Percentiles rank a stretch among this genome's conserved stretches.
Conservation (phyloP, 2,329 filamentous ascomycete species). For the Colletotrichum tabaci region DNA sequence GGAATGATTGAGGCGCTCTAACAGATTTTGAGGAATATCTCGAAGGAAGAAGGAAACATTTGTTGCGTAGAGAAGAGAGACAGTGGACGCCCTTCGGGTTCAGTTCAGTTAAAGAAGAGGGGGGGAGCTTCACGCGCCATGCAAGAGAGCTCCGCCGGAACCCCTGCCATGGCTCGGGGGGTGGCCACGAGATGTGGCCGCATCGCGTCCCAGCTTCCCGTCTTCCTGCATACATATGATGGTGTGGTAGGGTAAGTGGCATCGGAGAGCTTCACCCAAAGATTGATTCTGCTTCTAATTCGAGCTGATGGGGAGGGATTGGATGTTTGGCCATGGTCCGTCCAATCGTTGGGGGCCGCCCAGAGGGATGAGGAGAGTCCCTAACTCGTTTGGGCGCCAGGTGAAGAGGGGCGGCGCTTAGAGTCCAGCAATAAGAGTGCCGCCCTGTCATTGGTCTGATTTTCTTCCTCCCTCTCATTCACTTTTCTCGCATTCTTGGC, state of each 20-base stretch:
- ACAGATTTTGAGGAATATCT: background rate
- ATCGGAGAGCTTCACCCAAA: slow-evolving; percentile 14
- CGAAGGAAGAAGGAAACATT: background rate
- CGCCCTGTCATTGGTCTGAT: slow-evolving; percentile 24
- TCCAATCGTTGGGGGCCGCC: slow-evolving; percentile 36
- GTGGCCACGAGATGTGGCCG: slow-evolving; percentile 33
- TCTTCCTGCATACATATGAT: slow-evolving; percentile 25
- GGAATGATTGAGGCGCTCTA: background rate
- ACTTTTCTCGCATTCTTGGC: background rate
- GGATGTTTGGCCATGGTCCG: slow-evolving; percentile 17
- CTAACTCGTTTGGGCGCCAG: slow-evolving; percentile 39
- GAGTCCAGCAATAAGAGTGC: slow-evolving; percentile 19
- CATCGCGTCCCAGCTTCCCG: slow-evolving; percentile 39
- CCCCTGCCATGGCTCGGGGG: slow-evolving; percentile 25
- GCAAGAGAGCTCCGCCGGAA: slow-evolving; percentile 33
- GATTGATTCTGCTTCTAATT: slow-evolving; percentile 25
- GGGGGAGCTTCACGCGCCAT: slow-evolving; percentile 34
- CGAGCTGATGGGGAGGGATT: slow-evolving; percentile 4
- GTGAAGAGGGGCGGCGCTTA: slow-evolving; percentile 42
- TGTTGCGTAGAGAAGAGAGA: slow-evolving; percentile 8
- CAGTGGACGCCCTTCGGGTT: slow-evolving; percentile 28
- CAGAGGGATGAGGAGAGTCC: slow-evolving; percentile 25
- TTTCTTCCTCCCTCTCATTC: slow-evolving; percentile 12
- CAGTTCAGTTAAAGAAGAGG: slow-evolving; percentile 31
- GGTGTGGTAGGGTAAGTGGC: background rate